Evolutionary conservation across 2,329 filamentous ascomycete species (phyloP), one percentile per base, ranked within the genome.

Genomic region (Arthrobotrys entomopaga): DNA sequence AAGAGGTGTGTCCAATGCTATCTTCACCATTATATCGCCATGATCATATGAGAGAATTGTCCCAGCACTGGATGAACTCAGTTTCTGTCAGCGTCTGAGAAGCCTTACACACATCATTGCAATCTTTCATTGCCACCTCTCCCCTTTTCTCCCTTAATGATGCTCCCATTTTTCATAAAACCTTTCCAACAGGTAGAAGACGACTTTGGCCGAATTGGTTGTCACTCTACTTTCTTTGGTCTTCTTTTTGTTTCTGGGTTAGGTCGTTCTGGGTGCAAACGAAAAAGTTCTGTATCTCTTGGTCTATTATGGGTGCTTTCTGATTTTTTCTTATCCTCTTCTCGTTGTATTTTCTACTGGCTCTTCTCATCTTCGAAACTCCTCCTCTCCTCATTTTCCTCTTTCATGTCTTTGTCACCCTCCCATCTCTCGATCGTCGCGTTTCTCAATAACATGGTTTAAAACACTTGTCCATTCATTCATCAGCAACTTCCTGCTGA

Each of bases 241-340:
- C n/a, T 66, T 43, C 50, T 43, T 65, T 50, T 56, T 29, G 38
- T 53, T 60, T 34, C 56, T 66, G 69, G 69, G 61, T 73, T 58
- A 61, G 69, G 69, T 73, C 61, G 69, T 73, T 73, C 60, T 60
- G 42, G 69, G 66, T 71, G 69, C 69, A 73, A 60, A 65, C 60
- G 54, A 73, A 34, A 73, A 73, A 73, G 69, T 66, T 73, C n/a
- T 73, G 61, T 73, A 73, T 73, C 61, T 65, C 50, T 60, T 71
- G 46, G 60, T 72, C 54, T 73, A 34, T 73, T 54, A 60, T 40
- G 69, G 69, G 49, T 66, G 48, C 54, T 72, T 56, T 56, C 34
- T 38, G 57, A n/a, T 48, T 43, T 60, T 65, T 65, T 58, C 24
- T 42, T n/a, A 24, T 50, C 24, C 5, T 4, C 22, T 26, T 19